Conservation (phyloP, 2,329 filamentous ascomycete species). For the Xylariaceae sp. region DNA sequence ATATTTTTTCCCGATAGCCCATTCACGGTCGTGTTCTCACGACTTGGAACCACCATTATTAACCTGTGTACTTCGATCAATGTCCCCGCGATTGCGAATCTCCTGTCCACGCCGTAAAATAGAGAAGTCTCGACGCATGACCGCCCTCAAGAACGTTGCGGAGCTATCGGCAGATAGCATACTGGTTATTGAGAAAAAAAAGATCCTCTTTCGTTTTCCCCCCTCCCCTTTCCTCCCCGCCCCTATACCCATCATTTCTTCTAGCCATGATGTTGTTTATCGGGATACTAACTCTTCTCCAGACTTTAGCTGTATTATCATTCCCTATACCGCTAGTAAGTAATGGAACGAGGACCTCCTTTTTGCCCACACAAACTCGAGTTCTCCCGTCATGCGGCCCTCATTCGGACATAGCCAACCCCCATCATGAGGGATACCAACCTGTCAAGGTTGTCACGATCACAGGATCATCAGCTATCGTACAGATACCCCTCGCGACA, state of each 20-base stretch:
- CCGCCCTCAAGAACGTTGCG: neutral
- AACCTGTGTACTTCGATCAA: neutral
- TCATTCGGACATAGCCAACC: constrained; percentile 9
- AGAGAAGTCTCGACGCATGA: neutral
- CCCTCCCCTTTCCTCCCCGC: neutral
- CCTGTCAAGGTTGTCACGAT: constrained; percentile 32
- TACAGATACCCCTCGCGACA: constrained; percentile 33
- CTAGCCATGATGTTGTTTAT: constrained; percentile 23
- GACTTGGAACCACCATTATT: neutral
- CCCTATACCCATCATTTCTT: constrained; percentile 7
- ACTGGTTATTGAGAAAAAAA: constrained; percentile 7
- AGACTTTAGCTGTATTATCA: constrained; percentile 23
- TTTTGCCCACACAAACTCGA: neutral
- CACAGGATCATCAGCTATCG: constrained; percentile 29
- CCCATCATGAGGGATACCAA: constrained; percentile 24
- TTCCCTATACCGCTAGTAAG: constrained; percentile 16
- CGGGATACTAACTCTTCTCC: constrained; percentile 28
- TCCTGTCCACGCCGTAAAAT: neutral
- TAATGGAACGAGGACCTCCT: constrained; percentile 2
- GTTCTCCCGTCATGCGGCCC: constrained; percentile 17
- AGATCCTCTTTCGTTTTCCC: neutral
- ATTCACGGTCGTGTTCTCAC: neutral
- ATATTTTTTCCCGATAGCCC: constrained; percentile 8
- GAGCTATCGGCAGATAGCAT: constrained; percentile 6
- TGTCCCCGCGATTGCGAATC: neutral